These are phyloP conservation scores for Lanmaoa rubissima DNA, from an alignment of 768 basidiomycete species.

Conservation along the genomic window DNA sequence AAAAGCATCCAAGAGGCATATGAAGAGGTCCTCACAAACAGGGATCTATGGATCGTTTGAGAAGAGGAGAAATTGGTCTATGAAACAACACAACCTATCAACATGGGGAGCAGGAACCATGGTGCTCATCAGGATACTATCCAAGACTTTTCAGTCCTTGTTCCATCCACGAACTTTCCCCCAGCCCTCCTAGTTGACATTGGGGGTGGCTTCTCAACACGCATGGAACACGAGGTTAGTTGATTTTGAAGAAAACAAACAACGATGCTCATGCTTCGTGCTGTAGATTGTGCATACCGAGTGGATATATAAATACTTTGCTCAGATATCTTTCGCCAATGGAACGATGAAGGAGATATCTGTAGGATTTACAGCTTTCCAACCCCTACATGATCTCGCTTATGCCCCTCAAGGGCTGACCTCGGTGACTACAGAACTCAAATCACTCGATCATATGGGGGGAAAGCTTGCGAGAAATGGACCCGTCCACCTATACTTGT, in stretches of 20 bases:
- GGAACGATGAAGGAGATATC: conserved; percentile 14
- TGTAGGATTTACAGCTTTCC: conserved; percentile 16
- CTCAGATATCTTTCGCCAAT: conserved; percentile 12
- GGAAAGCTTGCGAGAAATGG: neutral
- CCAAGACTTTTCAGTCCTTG: too few relatives aligned
- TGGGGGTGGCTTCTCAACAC: accelerated
- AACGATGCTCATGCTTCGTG: neutral
- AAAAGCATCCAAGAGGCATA: neutral
- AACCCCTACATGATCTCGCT: too few relatives aligned
- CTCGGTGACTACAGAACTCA: neutral
- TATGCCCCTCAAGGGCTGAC: neutral
- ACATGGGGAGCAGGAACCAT: neutral
- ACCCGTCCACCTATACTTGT: too few relatives aligned
- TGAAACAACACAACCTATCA: neutral
- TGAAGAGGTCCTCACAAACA: neutral
- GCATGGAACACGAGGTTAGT: neutral
- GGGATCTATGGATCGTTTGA: neutral
- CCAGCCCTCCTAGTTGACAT: neutral
- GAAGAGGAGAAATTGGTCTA: neutral
- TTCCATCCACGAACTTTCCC: neutral
- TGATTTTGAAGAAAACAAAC: neutral
- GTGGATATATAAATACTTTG: conserved; percentile 22
- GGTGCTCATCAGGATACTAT: neutral
- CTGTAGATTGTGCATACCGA: neutral
- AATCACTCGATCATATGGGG: too few relatives aligned